phyloP scores from a whole-genome alignment of 331 rosid species.

The Acacia concinna region DNA sequence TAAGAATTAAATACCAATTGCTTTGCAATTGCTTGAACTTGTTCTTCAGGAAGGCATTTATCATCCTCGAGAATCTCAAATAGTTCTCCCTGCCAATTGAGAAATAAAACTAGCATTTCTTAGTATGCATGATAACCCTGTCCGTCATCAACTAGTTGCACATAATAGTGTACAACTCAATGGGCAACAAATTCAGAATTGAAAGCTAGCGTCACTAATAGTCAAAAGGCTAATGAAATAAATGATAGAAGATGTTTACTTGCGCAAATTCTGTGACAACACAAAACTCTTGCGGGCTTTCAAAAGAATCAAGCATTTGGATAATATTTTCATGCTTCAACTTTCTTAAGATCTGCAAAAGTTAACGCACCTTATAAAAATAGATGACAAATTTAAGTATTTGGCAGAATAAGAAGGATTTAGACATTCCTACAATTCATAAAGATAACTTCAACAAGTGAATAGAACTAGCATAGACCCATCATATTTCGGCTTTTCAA shows the following conservation, averaged over 20 bases:
- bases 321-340: constrained; percentile 93
- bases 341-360: constrained; percentile 83
- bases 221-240: constrained; percentile 5
- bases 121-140: constrained; percentile 9
- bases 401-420: neutral
- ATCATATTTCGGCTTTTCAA: neutral
- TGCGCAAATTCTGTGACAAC: constrained; percentile 96
- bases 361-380: neutral
- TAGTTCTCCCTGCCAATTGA: constrained; percentile 71
- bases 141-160: constrained; percentile 11
- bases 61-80: constrained; percentile 99
- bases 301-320: constrained; percentile 97
- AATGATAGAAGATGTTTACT: constrained; percentile 48
- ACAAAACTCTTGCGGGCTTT: constrained; percentile 93
- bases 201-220: constrained; percentile 4
- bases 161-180: neutral
- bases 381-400: neutral
- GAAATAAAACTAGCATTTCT: constrained; percentile 24
- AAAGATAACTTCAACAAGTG: neutral
- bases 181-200: constrained; percentile 15
- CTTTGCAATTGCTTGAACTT: constrained; percentile 97
- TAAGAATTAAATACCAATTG: constrained; percentile 65
- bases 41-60: constrained; percentile 96
- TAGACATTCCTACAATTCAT: neutral
- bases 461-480: neutral